phyloP scores from a whole-genome alignment of 2,329 filamentous ascomycete species.

The Pestalotiopsis fici region DNA sequence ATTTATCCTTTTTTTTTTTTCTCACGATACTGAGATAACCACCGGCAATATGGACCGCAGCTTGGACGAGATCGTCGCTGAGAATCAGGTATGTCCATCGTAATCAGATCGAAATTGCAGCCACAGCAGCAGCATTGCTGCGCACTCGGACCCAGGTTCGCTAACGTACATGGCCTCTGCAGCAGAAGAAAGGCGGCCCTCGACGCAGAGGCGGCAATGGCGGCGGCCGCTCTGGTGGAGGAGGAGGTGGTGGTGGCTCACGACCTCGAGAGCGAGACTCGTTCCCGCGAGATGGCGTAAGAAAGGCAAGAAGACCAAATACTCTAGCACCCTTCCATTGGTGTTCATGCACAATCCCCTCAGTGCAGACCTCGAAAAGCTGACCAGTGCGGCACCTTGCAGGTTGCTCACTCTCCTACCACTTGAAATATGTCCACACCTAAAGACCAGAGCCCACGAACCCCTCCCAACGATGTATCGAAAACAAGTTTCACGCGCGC shows the following conservation, averaged over 20 bases:
- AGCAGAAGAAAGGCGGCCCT: slow-evolving; percentile 25
- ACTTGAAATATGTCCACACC: not conserved
- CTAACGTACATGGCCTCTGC: slow-evolving; percentile 10
- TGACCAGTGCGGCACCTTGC: not conserved
- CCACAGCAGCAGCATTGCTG: not conserved
- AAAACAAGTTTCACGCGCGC: not conserved
- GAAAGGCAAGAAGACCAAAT: slow-evolving; percentile 66
- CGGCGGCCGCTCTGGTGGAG: slow-evolving; percentile 13
- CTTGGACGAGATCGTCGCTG: slow-evolving; percentile 35
- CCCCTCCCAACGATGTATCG: not conserved
- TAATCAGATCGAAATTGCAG: not conserved
- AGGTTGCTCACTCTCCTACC: slow-evolving; percentile 6
- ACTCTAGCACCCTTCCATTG: not conserved
- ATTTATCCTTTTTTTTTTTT: not conserved
- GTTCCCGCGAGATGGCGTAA: slow-evolving; percentile 80
- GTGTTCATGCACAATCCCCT: slow-evolving; percentile 1
- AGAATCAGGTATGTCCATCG: slow-evolving; percentile 27
- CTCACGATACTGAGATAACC: not conserved
- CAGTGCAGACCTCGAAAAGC: slow-evolving; percentile 12
- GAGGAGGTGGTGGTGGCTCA: slow-evolving; percentile 12
- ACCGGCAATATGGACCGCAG: slow-evolving; percentile 29
- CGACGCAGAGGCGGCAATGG: slow-evolving; percentile 25
- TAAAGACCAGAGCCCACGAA: not conserved
- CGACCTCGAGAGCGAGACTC: slow-evolving; percentile 38
- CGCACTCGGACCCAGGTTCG: not conserved